Conservation (phyloP, 805 yeast genomes). For the Sporopachydermia lactativora region DNA sequence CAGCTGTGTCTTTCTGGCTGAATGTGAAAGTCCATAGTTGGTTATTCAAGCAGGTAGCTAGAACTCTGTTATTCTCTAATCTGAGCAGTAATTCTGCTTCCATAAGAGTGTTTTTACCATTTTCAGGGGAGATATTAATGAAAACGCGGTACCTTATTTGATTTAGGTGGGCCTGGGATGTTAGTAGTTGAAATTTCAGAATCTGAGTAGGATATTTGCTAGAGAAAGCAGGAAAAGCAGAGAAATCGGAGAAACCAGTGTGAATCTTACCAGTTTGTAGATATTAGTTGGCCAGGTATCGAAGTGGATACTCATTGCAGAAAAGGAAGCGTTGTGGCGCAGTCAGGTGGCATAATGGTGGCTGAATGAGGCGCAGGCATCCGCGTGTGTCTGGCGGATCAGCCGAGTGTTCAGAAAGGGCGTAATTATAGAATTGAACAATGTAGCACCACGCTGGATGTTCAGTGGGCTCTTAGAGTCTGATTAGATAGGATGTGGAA, state of each 20-base stretch:
- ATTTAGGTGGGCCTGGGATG: constrained; percentile 2
- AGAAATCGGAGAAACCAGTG: background rate
- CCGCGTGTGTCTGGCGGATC: too few relatives aligned
- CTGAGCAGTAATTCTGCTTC: constrained; percentile 16
- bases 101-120: constrained; percentile 6
- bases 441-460: too few relatives aligned
- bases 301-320: background rate
- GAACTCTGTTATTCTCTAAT: constrained; percentile 7
- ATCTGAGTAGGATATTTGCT: background rate
- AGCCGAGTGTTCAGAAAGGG: too few relatives aligned
- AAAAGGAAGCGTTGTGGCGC: background rate
- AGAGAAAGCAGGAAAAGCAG: constrained; percentile 4
- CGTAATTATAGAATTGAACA: too few relatives aligned
- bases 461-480: too few relatives aligned
- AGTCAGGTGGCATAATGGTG: too few relatives aligned
- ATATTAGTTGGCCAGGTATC: background rate
- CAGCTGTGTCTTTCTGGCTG: constrained; percentile 3
- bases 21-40: constrained; percentile 17
- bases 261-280: background rate
- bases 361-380: too few relatives aligned
- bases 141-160: constrained; percentile 13
- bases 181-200: background rate
- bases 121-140: constrained; percentile 7
- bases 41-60: constrained; percentile 10
- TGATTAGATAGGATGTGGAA: too few relatives aligned